A percentile compares a stretch with the other conserved stretches of the same genome.
Conservation (phyloP, 164 flowering plant species). For the Tinospora cordifolia region DNA sequence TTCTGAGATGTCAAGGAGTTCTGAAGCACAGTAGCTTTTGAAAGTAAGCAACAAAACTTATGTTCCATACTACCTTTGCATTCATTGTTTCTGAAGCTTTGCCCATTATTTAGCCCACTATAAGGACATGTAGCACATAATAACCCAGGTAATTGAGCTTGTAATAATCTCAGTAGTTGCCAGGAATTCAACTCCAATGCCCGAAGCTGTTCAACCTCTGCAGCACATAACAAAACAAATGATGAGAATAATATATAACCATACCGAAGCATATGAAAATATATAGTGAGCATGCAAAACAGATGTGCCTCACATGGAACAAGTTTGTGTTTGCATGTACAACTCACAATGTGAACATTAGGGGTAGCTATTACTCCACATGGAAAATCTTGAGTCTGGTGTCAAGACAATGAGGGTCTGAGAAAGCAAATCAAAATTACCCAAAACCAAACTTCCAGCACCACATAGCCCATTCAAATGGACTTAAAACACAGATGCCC, state of each 20-base stretch:
- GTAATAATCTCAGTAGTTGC: constrained; percentile 72
- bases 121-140: constrained; percentile 33
- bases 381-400: too few relatives aligned
- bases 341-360: neutral
- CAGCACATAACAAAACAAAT: constrained; percentile 9
- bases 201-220: constrained; percentile 59
- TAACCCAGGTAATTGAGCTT: constrained; percentile 55
- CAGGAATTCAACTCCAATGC: constrained; percentile 80
- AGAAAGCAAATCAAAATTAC: neutral
- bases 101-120: constrained; percentile 19
- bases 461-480: neutral
- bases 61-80: constrained; percentile 35
- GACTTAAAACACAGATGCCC: neutral
- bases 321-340: neutral
- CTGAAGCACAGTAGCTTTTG: constrained; percentile 49
- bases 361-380: neutral
- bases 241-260: neutral
- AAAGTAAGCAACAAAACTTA: constrained; percentile 46
- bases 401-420: too few relatives aligned
- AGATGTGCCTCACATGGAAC: neutral
- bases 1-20: constrained; percentile 46
- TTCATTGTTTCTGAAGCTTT: constrained; percentile 16
- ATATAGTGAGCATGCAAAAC: neutral
- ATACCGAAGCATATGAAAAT: constrained; percentile 1
- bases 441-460: neutral